These are phyloP conservation scores for Aspergillus bridgeri DNA, from an alignment of 495 filamentous ascomycete species.

Conservation along the genomic window DNA sequence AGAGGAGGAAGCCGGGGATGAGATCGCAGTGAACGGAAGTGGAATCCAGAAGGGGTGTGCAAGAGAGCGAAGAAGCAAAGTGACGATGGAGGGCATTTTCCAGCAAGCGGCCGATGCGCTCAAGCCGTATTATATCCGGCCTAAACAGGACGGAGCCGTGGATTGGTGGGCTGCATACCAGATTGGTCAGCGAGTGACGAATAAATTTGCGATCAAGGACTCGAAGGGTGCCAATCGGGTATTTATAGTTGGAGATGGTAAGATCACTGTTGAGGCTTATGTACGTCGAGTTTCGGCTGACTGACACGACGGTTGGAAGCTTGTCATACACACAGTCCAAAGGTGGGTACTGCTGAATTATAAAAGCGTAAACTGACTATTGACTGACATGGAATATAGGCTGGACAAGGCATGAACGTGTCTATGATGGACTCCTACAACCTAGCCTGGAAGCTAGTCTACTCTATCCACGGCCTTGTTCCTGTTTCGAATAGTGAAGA, in stretches of 20 bases:
- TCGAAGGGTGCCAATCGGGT: constrained; percentile 45
- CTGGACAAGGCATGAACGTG: constrained; percentile 88
- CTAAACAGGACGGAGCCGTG: constrained; percentile 32
- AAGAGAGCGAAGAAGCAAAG: constrained; percentile 31
- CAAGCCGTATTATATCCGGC: constrained; percentile 45
- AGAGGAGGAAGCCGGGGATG: constrained; percentile 26
- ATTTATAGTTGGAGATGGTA: constrained; percentile 65
- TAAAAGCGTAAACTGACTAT: background rate
- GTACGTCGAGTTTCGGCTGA: background rate
- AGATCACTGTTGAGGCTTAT: constrained; percentile 8
- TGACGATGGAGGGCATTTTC: constrained; percentile 42
- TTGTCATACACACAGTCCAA: constrained; percentile 64
- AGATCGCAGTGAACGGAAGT: constrained; percentile 14
- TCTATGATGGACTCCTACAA: constrained; percentile 82
- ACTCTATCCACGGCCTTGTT: constrained; percentile 62
- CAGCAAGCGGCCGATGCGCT: constrained; percentile 41
- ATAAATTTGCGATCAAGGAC: constrained; percentile 60
- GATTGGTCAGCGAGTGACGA: constrained; percentile 71
- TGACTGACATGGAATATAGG: constrained; percentile 36
- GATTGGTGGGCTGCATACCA: constrained; percentile 68
- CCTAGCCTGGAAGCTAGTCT: constrained; percentile 79
- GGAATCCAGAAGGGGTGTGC: constrained; percentile 24
- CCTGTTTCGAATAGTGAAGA: constrained; percentile 21
- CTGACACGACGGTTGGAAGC: constrained; percentile 17
- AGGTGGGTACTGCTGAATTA: constrained; percentile 36